A percentile compares a stretch with the other conserved stretches of the same genome.
Evolutionary conservation across 345 rosid species (phyloP).

Genomic region (Hypericum androsaemum): DNA sequence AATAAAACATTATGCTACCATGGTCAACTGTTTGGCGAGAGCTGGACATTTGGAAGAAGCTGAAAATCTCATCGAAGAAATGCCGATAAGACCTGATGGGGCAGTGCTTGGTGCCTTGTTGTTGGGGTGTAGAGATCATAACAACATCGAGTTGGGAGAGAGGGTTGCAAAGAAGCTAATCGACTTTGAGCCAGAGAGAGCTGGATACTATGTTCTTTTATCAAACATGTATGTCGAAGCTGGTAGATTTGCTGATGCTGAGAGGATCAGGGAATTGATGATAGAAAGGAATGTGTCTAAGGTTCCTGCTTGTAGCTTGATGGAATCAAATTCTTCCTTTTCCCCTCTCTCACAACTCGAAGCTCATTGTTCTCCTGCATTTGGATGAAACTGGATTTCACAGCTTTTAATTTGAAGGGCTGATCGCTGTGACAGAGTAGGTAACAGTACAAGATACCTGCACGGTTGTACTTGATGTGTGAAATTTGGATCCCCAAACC

Average conservation of each 20-base stretch:
- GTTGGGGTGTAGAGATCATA: constrained; percentile 44
- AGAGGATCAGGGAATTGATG: constrained; percentile 40
- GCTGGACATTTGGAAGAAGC: constrained; percentile 55
- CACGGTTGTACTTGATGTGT: too few relatives aligned
- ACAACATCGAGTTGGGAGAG: constrained; percentile 48
- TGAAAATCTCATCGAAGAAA: constrained; percentile 36
- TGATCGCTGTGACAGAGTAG: too few relatives aligned
- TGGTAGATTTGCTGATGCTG: constrained; percentile 44
- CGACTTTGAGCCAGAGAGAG: constrained; percentile 34
- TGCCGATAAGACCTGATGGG: constrained; percentile 55
- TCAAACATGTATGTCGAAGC: constrained; percentile 38
- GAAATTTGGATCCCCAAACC: too few relatives aligned
- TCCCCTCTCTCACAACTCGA: too few relatives aligned
- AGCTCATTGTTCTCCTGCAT: too few relatives aligned
- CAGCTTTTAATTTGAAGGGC: too few relatives aligned
- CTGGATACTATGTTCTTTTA: constrained; percentile 45
- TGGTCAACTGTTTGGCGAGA: constrained; percentile 51
- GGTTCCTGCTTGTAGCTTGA: constrained; percentile 40
- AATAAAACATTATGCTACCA: constrained; percentile 43
- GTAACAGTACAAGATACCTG: too few relatives aligned
- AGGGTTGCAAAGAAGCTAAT: constrained; percentile 47
- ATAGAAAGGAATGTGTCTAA: constrained; percentile 32
- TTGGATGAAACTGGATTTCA: too few relatives aligned
- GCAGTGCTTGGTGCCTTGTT: constrained; percentile 46
- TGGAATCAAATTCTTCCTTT: constrained; percentile 17